phyloP scores from a whole-genome alignment of 202 grass and related monocot genomes.

The Carex arenaria region DNA sequence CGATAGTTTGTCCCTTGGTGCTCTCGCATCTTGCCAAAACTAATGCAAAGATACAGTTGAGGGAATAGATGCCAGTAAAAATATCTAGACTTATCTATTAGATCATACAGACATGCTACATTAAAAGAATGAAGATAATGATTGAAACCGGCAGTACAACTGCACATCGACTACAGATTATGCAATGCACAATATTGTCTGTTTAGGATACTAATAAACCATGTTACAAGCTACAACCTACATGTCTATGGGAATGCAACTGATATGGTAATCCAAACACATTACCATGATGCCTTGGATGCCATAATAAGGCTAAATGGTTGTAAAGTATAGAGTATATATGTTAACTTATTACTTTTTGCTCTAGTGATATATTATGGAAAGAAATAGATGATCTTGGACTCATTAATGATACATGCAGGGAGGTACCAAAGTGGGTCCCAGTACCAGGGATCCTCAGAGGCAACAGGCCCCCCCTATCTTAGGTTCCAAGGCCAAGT shows the following conservation, averaged over 20 bases:
- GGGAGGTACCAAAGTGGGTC: constrained; percentile 32
- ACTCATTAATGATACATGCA: constrained; percentile 12
- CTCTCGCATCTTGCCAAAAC: background rate
- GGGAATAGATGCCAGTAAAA: background rate
- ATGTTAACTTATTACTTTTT: background rate
- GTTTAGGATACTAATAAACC: background rate
- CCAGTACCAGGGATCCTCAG: constrained; percentile 32
- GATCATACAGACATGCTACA: background rate
- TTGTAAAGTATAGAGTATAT: background rate
- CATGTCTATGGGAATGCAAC: background rate
- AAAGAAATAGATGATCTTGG: background rate
- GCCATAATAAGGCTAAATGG: background rate
- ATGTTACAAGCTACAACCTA: background rate
- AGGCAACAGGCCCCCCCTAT: constrained; percentile 16
- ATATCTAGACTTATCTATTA: background rate
- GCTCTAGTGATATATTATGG: background rate
- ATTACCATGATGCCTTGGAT: background rate
- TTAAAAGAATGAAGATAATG: background rate
- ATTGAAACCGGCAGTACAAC: background rate
- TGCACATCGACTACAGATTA: background rate
- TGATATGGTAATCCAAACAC: background rate
- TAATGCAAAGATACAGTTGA: background rate
- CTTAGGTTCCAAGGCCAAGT: constrained; percentile 45
- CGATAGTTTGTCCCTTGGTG: background rate
- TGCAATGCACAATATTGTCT: background rate